Conservation (phyloP, 176 grass and related monocot species). For the Avena eriantha region DNA sequence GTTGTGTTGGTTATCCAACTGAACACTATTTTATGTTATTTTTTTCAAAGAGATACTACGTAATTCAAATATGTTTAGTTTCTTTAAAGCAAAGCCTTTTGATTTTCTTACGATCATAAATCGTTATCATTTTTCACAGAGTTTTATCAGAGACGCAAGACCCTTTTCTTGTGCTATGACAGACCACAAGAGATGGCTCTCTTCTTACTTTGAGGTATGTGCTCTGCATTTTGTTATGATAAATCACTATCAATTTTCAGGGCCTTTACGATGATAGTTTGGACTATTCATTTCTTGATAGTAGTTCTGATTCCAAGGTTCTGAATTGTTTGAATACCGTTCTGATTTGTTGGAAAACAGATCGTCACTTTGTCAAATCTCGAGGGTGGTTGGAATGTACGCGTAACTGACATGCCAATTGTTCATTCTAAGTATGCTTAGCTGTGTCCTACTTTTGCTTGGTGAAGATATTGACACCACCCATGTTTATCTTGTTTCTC, state of each 20-base stretch:
- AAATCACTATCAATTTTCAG: not conserved
- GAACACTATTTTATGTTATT: not conserved
- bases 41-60: not conserved
- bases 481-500: no score
- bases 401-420: no score
- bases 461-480: no score
- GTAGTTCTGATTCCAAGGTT: conserved; percentile 7
- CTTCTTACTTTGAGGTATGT: not conserved
- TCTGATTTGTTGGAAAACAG: not conserved
- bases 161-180: not conserved
- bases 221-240: not conserved
- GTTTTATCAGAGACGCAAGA: not conserved
- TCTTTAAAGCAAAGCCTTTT: not conserved
- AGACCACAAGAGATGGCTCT: not conserved
- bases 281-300: not conserved
- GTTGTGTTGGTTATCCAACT: not conserved
- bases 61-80: not conserved
- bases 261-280: not conserved
- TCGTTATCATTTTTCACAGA: not conserved
- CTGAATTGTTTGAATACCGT: not conserved
- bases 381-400: no score
- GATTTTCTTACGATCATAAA: not conserved
- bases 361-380: not conserved
- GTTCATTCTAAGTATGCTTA: no score
- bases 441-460: no score